Conservation (phyloP, 2,329 filamentous ascomycete species). For the Pseudogymnoascus sp. region DNA sequence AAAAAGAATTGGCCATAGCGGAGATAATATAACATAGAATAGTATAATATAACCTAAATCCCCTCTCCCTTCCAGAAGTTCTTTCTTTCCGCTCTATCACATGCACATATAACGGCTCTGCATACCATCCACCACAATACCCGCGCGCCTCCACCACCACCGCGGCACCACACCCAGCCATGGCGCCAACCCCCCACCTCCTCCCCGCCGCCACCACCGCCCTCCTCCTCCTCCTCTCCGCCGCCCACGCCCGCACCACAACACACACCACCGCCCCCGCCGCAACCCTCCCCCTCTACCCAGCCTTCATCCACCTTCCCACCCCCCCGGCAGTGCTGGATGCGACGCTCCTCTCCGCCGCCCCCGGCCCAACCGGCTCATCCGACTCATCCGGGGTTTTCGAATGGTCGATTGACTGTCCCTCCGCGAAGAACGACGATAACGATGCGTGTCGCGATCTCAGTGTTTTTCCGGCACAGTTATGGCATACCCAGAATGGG, state of each 20-base stretch:
- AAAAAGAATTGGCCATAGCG: neutral
- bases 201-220: constrained; percentile 20
- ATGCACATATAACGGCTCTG: neutral
- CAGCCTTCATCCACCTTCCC: constrained; percentile 31
- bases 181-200: constrained; percentile 32
- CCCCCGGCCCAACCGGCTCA: neutral
- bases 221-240: constrained; percentile 30
- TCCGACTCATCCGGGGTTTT: neutral
- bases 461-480: neutral
- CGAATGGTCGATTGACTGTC: neutral
- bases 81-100: neutral
- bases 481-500: neutral
- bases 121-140: constrained; percentile 24
- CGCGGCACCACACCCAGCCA: constrained; percentile 22
- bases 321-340: constrained; percentile 2
- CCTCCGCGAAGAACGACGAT: neutral
- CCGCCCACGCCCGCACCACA: constrained; percentile 31
- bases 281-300: constrained; percentile 37
- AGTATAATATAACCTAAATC: neutral
- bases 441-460: neutral
- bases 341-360: neutral
- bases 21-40: neutral
- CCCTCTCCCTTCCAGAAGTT: neutral
- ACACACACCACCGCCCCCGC: constrained; percentile 20
- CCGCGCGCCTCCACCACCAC: constrained; percentile 35